phyloP scores from a whole-genome alignment of 2,329 filamentous ascomycete genomes.

The Phialophora expanda region DNA sequence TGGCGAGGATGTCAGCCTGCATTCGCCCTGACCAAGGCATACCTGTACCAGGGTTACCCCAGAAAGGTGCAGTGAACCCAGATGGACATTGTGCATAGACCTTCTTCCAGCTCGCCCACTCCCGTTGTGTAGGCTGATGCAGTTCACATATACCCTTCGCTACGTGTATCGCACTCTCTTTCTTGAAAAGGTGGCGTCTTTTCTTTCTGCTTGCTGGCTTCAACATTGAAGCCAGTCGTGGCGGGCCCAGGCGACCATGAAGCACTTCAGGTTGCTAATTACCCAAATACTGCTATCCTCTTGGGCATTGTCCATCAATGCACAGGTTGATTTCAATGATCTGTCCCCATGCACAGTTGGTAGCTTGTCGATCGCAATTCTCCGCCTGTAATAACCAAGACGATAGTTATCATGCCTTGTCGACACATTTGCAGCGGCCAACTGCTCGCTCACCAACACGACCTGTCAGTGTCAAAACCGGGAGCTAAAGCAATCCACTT shows the following conservation, averaged over 20 bases:
- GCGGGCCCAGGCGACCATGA: not conserved
- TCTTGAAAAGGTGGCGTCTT: not conserved
- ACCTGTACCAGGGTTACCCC: not conserved
- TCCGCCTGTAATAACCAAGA: not conserved
- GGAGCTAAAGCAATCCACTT: not conserved
- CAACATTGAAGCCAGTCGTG: not conserved
- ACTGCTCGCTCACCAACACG: conserved; percentile 32
- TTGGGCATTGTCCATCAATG: not conserved
- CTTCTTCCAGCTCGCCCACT: not conserved
- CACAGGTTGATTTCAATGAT: not conserved
- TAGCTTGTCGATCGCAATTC: not conserved
- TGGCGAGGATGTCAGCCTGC: not conserved
- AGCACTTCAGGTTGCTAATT: not conserved
- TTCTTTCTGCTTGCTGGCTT: not conserved
- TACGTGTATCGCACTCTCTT: not conserved
- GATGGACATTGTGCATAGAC: not conserved
- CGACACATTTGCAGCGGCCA: conserved; percentile 35
- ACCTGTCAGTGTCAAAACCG: conserved; percentile 1
- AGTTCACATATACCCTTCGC: not conserved
- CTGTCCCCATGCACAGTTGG: not conserved
- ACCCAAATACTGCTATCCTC: not conserved
- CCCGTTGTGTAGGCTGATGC: not conserved
- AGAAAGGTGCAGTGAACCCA: not conserved
- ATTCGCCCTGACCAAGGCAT: not conserved
- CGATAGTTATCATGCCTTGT: not conserved